These are phyloP conservation scores for Colletotrichum cereale DNA, from an alignment of 2,329 filamentous ascomycete genomes.

Conservation along the genomic window DNA sequence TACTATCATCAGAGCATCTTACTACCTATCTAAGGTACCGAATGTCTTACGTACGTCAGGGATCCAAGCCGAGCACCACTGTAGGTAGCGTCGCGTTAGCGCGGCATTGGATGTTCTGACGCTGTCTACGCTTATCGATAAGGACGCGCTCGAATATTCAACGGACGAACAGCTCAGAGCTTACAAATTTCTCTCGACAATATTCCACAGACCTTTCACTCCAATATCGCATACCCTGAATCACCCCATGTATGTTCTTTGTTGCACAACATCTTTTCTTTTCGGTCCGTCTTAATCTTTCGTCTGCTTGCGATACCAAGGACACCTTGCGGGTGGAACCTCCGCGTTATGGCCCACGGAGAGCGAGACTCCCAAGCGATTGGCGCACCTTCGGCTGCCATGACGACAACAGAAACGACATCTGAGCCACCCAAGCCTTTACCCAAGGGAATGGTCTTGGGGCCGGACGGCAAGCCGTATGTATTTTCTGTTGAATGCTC, in stretches of 20 bases:
- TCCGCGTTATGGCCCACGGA: constrained; percentile 19
- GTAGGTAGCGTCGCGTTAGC: not conserved
- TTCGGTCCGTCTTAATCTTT: not conserved
- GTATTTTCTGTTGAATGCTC: constrained; percentile 47
- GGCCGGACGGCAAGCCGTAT: constrained; percentile 87
- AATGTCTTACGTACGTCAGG: not conserved
- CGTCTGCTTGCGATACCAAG: constrained; percentile 66
- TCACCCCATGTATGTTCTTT: not conserved
- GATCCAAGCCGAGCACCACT: not conserved
- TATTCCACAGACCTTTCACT: not conserved
- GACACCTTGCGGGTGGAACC: constrained; percentile 53
- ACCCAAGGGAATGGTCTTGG: constrained; percentile 80
- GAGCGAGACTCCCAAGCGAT: constrained; percentile 10
- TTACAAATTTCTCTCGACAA: constrained; percentile 7
- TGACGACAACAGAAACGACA: constrained; percentile 18
- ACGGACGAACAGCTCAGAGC: not conserved
- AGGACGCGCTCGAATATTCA: constrained; percentile 3
- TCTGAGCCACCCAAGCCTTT: constrained; percentile 63
- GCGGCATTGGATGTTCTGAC: not conserved
- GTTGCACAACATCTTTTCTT: not conserved
- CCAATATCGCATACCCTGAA: constrained; percentile 1
- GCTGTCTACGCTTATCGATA: constrained; percentile 16
- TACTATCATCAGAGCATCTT: not conserved
- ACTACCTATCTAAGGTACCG: not conserved
- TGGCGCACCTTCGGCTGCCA: not conserved